These are phyloP conservation scores for Cladosporium sp. DNA, from an alignment of 2,329 filamentous ascomycete genomes.

Conservation along the genomic window DNA sequence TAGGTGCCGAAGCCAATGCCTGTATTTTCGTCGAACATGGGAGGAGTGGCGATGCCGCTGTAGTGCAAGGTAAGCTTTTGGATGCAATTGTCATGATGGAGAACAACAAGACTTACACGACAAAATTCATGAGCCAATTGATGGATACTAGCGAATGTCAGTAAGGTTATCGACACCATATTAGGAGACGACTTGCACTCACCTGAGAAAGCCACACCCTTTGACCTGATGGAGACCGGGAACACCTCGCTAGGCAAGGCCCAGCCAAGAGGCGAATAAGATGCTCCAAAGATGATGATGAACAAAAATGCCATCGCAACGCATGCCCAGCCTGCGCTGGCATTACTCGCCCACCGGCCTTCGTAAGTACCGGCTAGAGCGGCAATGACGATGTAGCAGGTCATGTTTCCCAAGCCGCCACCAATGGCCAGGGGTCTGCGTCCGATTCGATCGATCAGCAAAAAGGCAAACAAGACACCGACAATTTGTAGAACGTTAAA, in stretches of 20 bases:
- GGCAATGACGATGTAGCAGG: constrained; percentile 38
- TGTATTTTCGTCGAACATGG: no score
- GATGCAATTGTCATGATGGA: no score
- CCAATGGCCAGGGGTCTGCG: constrained; percentile 38
- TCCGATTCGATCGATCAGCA: constrained; percentile 37
- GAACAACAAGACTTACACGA: no score
- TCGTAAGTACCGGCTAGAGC: constrained; percentile 49
- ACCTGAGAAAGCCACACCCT: constrained; percentile 52
- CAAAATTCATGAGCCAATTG: no score
- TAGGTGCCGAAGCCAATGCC: no score
- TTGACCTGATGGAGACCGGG: constrained; percentile 54
- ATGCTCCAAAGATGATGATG: constrained; percentile 18
- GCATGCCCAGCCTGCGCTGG: constrained; percentile 36
- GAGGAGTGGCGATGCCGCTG: no score
- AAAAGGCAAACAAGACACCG: constrained; percentile 27
- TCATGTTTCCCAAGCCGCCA: constrained; percentile 33
- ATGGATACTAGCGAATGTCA: no score
- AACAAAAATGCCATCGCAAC: constrained; percentile 55
- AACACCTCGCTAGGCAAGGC: constrained; percentile 52
- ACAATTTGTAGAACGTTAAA: constrained; percentile 37
- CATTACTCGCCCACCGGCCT: constrained; percentile 36
- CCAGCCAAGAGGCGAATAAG: neutral
- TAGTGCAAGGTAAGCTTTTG: no score
- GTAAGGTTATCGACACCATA: no score
- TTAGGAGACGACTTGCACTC: no score